Conservation (phyloP, 179 eudicot genomes). For the Sideroxylon spinosum region DNA sequence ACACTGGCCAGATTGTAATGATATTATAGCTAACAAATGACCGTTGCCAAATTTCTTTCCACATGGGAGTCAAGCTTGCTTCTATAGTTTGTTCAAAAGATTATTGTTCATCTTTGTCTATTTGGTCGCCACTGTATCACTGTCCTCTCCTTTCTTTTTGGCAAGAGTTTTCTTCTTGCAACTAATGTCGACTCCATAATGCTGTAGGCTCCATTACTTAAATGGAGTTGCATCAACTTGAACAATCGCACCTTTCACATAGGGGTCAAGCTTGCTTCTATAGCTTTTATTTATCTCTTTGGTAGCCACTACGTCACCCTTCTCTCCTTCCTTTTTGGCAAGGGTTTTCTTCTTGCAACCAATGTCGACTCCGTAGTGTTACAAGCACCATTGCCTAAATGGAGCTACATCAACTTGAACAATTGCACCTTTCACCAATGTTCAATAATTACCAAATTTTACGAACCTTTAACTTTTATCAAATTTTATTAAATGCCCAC, state of each 20-base stretch:
- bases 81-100: slow-evolving; percentile 29
- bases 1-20: slow-evolving; percentile 41
- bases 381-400: slow-evolving; percentile 42
- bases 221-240: slow-evolving; percentile 54
- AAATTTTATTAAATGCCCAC: no score
- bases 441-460: no score
- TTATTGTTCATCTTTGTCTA: slow-evolving; percentile 35
- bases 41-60: slow-evolving; percentile 35
- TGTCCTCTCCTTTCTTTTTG: slow-evolving; percentile 35
- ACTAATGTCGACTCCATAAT: slow-evolving; percentile 43
- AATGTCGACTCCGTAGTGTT: slow-evolving; percentile 43
- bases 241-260: slow-evolving; percentile 47
- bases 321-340: slow-evolving; percentile 34
- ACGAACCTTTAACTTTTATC: no score
- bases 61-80: slow-evolving; percentile 37
- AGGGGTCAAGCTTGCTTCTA: no score
- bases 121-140: no score
- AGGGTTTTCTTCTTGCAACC: slow-evolving; percentile 41
- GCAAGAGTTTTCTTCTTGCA: slow-evolving; percentile 38
- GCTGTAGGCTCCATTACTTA: slow-evolving; percentile 42
- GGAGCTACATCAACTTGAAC: slow-evolving; percentile 54
- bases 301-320: slow-evolving; percentile 22
- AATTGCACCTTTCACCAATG: slow-evolving; percentile 47
- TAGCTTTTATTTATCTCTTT: no score
- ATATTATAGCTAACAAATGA: slow-evolving; percentile 31